Evolutionary conservation across 306 rosid species (phyloP), one percentile per base, ranked within the genome.

Genomic region (Sicyos edulis): DNA sequence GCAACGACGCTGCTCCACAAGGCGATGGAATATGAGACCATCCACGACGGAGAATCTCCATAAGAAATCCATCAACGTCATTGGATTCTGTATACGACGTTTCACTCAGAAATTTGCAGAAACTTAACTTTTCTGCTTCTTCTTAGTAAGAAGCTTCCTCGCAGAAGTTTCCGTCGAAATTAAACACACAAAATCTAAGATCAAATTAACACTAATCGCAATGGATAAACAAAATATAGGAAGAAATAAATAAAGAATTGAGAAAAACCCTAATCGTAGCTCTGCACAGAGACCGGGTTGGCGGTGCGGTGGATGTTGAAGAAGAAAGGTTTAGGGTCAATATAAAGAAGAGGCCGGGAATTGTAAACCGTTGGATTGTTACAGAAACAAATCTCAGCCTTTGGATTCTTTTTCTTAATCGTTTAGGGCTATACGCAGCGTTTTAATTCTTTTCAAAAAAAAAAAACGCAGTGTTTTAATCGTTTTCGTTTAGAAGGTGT

Each of bases 21-120:
- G 88, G 85, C 76, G 9, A 89, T 82, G 92, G 87, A 85, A 87
- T 89, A 85, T 89, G 90, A 83, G 85, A 87, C 88, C 20, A 10
- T 53, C 21, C 11, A 52, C n/a, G 9, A 73, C 87, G 86, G 86
- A 87, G 83, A 79, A 83, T 14, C 71, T 37, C 44, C 44, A 5
- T 37, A 0, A 69, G 79, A 82, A 73, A 19, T 49, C 86, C 81
- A 0, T 82, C 92, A 64, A 85, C 84, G 58, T 71, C 81, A 6
- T 62, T 8, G 42, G 74, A 77, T 17, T 79, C 50, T 0, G 0
- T 85, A 4, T 73, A 49, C 21, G 86, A 90, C 89, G 86, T 76
- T 85, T 32, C 56, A 85, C 85, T 79, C 66, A 76, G 90, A 81
- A 84, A 70, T 73, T 24, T 86, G 76, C 95, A 88, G 82, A 88